Conservation (phyloP, 371 early-diverging fungal species). For the Apophysomyces sp. region DNA sequence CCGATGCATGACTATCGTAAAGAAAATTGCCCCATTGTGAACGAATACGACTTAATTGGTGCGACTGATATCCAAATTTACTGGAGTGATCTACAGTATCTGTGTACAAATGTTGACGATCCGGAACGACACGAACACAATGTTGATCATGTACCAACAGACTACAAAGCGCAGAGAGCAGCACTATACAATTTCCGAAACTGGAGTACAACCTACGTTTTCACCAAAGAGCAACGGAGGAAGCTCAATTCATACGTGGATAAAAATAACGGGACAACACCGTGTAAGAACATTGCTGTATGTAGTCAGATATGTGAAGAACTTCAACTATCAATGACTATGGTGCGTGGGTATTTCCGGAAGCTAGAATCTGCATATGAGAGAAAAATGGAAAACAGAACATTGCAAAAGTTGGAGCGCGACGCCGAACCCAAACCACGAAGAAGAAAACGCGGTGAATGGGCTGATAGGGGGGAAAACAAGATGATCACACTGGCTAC, state of each 20-base stretch:
- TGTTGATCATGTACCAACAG: background rate
- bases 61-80: slow-evolving; percentile 21
- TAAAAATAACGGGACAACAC: slow-evolving; percentile 33
- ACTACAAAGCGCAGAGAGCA: background rate
- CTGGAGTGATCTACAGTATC: slow-evolving; percentile 42
- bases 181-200: slow-evolving; percentile 28
- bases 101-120: slow-evolving; percentile 12
- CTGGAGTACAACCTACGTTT: slow-evolving; percentile 44
- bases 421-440: slow-evolving; percentile 2
- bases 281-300: slow-evolving; percentile 27
- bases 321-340: slow-evolving; percentile 22
- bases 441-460: background rate
- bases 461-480: background rate
- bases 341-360: slow-evolving; percentile 46
- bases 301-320: slow-evolving; percentile 34
- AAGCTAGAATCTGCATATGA: slow-evolving; percentile 33
- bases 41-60: slow-evolving; percentile 14
- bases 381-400: slow-evolving; percentile 12
- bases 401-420: background rate
- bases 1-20: slow-evolving; percentile 10
- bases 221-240: slow-evolving; percentile 30
- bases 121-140: background rate
- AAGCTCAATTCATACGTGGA: slow-evolving; percentile 42
- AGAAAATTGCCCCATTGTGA: slow-evolving; percentile 5
- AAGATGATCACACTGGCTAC: slow-evolving; percentile 2